Percentiles rank a stretch among this genome's conserved stretches.
Evolutionary conservation across 2,329 filamentous ascomycete species (phyloP).

Genomic region (Xylariaceae sp.): DNA sequence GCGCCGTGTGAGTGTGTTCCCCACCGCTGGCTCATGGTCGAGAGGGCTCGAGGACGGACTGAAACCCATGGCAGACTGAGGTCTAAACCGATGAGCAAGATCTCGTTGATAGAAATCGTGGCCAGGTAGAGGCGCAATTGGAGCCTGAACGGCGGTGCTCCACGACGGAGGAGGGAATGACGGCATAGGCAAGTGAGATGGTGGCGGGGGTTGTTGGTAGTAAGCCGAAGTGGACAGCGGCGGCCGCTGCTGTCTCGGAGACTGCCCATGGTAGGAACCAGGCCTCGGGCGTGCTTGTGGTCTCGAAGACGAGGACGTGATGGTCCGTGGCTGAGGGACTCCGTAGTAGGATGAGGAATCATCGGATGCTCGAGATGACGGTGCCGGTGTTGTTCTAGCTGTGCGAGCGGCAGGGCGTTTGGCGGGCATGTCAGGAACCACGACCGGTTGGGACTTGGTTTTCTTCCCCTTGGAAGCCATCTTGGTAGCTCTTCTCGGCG

Average conservation of each 20-base stretch:
- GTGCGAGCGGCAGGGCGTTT: slow-evolving; percentile 26
- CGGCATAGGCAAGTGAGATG: slow-evolving; percentile 21
- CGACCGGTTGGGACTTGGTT: slow-evolving; percentile 16
- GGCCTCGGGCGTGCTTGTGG: slow-evolving; percentile 35
- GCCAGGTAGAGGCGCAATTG: slow-evolving; percentile 12
- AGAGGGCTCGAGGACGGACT: slow-evolving; percentile 30
- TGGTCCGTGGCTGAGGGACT: slow-evolving; percentile 22
- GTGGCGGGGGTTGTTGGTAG: slow-evolving; percentile 23
- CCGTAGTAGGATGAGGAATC: slow-evolving; percentile 33
- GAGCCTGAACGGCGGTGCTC: slow-evolving; percentile 10
- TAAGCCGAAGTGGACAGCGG: slow-evolving; percentile 30
- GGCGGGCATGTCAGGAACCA: too few relatives aligned
- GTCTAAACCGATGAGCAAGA: slow-evolving; percentile 25
- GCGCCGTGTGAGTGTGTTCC: slow-evolving; percentile 30
- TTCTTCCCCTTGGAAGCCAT: slow-evolving; percentile 24
- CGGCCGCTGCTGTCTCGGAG: slow-evolving; percentile 21
- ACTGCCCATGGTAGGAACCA: slow-evolving; percentile 28
- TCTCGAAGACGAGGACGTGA: slow-evolving; percentile 26
- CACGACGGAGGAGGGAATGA: slow-evolving; percentile 17
- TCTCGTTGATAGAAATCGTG: slow-evolving; percentile 11
- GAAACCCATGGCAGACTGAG: slow-evolving; percentile 34
- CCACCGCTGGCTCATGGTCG: slow-evolving; percentile 33
- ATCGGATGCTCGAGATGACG: slow-evolving; percentile 25
- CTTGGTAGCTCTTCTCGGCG: slow-evolving; percentile 23
- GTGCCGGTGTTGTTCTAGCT: slow-evolving; percentile 28